A percentile compares a stretch with the other conserved stretches of the same genome.
These are phyloP conservation scores for Helminthosporium solani DNA, from an alignment of 2,329 filamentous ascomycete genomes.

Conservation along the genomic window DNA sequence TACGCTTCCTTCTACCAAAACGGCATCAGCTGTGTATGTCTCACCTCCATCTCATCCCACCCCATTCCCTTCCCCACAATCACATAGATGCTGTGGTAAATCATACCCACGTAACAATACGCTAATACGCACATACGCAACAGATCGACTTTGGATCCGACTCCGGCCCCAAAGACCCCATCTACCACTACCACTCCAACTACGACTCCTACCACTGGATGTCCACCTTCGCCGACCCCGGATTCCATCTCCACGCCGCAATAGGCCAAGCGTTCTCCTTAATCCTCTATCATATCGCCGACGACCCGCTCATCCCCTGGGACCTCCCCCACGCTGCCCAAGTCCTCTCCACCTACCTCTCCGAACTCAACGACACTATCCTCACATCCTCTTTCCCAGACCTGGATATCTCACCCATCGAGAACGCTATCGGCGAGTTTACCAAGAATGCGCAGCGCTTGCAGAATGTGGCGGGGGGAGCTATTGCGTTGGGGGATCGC, in stretches of 20 bases:
- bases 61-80: not conserved
- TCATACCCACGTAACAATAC: not conserved
- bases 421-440: slow-evolving; percentile 17
- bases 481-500: slow-evolving; percentile 12
- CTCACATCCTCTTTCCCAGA: slow-evolving; percentile 7
- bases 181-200: slow-evolving; percentile 27
- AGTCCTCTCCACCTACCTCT: slow-evolving; percentile 18
- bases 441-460: slow-evolving; percentile 11
- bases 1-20: slow-evolving; percentile 46
- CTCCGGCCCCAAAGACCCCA: slow-evolving; percentile 15
- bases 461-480: slow-evolving; percentile 8
- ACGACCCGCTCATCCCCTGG: slow-evolving; percentile 21
- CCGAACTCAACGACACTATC: slow-evolving; percentile 21
- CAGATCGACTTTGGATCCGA: slow-evolving; percentile 23
- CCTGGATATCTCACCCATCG: slow-evolving; percentile 14
- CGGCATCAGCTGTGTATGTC: slow-evolving; percentile 29
- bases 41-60: not conserved
- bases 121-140: not conserved
- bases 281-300: slow-evolving; percentile 20
- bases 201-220: slow-evolving; percentile 28
- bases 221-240: slow-evolving; percentile 22
- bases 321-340: slow-evolving; percentile 19
- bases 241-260: slow-evolving; percentile 18
- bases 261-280: slow-evolving; percentile 22
- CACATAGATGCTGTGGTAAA: no score